Evolutionary conservation across 768 basidiomycete species (phyloP), one percentile per base, ranked within the genome.

Genomic region (Xerocomus potaroensis): DNA sequence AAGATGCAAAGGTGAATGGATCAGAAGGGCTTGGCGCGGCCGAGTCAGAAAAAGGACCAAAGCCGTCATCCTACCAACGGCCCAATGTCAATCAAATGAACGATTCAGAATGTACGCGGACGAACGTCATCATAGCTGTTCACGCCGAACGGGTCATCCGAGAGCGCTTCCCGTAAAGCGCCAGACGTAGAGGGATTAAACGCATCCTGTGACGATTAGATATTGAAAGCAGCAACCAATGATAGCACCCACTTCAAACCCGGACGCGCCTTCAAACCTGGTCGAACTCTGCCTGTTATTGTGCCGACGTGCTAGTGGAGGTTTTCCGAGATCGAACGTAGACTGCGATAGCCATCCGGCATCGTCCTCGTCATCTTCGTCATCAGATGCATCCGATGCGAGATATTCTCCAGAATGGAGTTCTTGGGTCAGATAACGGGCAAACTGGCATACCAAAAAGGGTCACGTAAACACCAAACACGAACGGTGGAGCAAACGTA

Each of bases 321-420:
- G 72, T 42, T 71, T 69, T 19, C 72, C 69, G 8, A 83, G 65
- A 22, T 77, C 76, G 53, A 89, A 89, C n/a, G 74, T 80, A 8
- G 86, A 89, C 35, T 86, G 83, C 3, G 87, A 74, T 21, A 91
- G 65, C 90, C 89, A 91, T 0, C 87, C 87, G 4, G 79, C 79
- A n/a, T 86, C 79, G 11, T 87, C 87, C 15, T 87, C 85, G 9
- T 78, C 73, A 8, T 73, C 70, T 2, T 73, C 70, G 40, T 77
- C 76, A 37, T 87, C 77, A 1, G 73, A 76, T 22, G 68, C 62
- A 43, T 76, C 76, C 0, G 74, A 78, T 59, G 63, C 66, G 49
- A 80, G 75, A 41, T 76, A 75, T 46, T 83, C 83, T 21, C 77
- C 70, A 0, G 79, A 69, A 47, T 80, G 78, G 54, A 90, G 83